Percentiles rank a stretch among this genome's conserved stretches.
Evolutionary conservation across 805 yeast species (phyloP).

Genomic region (Isabelozyma pseudorhagii): DNA sequence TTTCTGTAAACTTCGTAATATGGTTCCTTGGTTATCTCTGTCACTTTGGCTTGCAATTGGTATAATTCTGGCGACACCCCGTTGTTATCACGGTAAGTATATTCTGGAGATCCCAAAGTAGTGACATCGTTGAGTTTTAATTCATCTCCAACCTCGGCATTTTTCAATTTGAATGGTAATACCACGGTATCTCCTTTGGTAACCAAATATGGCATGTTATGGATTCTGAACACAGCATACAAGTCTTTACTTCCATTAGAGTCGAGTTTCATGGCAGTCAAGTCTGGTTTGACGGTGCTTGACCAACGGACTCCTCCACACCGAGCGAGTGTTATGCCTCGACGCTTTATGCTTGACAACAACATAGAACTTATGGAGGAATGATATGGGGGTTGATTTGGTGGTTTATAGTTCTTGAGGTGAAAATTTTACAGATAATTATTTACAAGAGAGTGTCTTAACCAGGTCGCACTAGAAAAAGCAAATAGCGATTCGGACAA

Average conservation of each 20-base stretch:
- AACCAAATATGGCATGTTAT: constrained; percentile 81
- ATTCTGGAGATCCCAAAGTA: constrained; percentile 82
- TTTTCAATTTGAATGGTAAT: constrained; percentile 73
- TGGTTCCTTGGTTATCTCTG: constrained; percentile 84
- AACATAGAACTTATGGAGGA: background rate
- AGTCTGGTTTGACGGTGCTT: constrained; percentile 30
- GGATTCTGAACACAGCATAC: constrained; percentile 80
- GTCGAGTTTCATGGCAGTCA: constrained; percentile 63
- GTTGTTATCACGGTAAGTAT: constrained; percentile 36
- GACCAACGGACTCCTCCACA: background rate
- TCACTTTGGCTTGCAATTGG: constrained; percentile 68
- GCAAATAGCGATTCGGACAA: background rate
- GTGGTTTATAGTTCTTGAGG: background rate
- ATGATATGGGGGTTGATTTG: background rate
- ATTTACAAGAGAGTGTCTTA: background rate
- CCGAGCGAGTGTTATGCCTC: background rate
- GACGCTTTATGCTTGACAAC: background rate
- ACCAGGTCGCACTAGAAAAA: background rate
- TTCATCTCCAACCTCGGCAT: constrained; percentile 81
- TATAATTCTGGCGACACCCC: constrained; percentile 35
- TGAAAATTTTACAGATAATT: background rate
- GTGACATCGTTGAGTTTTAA: constrained; percentile 70
- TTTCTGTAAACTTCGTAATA: constrained; percentile 54
- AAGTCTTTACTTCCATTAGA: constrained; percentile 51
- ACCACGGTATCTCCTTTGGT: constrained; percentile 86